These are phyloP conservation scores for Cytospora piceicola DNA, from an alignment of 2,329 filamentous ascomycete genomes.

Conservation along the genomic window DNA sequence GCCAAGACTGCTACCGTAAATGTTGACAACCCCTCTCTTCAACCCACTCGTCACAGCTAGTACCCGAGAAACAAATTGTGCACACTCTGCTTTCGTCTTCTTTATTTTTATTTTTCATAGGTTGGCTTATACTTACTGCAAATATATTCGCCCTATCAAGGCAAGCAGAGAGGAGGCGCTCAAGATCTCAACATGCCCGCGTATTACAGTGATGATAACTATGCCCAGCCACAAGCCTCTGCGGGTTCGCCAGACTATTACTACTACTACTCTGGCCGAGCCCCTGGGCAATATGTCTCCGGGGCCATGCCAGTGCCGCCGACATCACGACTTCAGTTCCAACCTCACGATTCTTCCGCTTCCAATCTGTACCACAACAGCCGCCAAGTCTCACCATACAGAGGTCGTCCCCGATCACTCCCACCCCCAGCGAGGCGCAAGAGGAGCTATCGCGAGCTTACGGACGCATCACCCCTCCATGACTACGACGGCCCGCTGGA, in stretches of 20 bases:
- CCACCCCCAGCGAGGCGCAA: constrained; percentile 25
- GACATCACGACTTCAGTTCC: constrained; percentile 37
- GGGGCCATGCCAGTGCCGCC: constrained; percentile 3
- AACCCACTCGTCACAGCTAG: not conserved
- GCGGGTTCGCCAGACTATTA: not conserved
- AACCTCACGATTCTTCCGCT: constrained; percentile 38
- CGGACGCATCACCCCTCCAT: constrained; percentile 35
- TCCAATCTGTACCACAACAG: constrained; percentile 19
- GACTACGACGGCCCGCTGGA: constrained; percentile 41
- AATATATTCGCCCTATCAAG: not conserved
- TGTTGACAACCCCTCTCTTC: not conserved
- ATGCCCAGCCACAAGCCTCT: constrained; percentile 1
- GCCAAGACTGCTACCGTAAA: no score
- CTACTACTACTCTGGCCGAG: constrained; percentile 3
- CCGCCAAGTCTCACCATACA: constrained; percentile 13
- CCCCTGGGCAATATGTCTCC: constrained; percentile 2
- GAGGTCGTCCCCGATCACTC: constrained; percentile 31
- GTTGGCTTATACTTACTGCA: not conserved
- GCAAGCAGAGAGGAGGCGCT: not conserved
- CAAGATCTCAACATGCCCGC: not conserved
- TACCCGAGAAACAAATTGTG: no score
- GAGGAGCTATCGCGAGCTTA: constrained; percentile 27
- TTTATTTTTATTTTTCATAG: no score
- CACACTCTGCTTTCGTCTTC: not conserved
- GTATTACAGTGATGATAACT: constrained; percentile 6